Evolutionary conservation across 345 rosid species (phyloP), one percentile per base, ranked within the genome.

Genomic region (Boechera divaricarpa): DNA sequence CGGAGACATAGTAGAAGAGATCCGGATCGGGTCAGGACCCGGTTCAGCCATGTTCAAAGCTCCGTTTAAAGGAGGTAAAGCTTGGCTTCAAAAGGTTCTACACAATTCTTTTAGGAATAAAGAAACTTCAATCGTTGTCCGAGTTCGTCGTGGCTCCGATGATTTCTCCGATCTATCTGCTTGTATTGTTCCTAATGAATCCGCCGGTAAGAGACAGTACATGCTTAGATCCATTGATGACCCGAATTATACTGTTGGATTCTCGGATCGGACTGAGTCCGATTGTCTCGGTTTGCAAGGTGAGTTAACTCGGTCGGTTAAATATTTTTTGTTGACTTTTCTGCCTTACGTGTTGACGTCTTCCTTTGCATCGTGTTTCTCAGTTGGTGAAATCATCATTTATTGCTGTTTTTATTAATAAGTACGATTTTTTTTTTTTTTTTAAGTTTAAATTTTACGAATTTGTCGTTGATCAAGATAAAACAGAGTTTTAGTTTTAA

Each of bases 1-100:
- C 0, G 99, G 98, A n/a, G 99, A 95, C 73, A 88, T 95, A 79
- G 99, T 95, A 0, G 99, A 92, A 69, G 98, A 95, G 76, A 85
- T 95, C 45, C 77, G 82, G 36, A 86, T 94, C 53, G 97, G 98
- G 10, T 76, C 85, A 54, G 92, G 90, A 24, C 80, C 88, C 57
- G 83, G 85, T 24, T 79, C 83, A 7, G 81, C 67, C 36, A 1
- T 68, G 26, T 41, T 86, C 77, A 79, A 72, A 51, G 81, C 98
- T 61, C 99, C 99, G 62, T 95, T 92, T 53, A 92, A 89, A 87
- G 90, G 89, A 81, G 99, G 99, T 3, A 87, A 72, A 79, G 81
- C 75, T 75, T 93, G 97, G 73, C 83, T 95, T 10, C 97, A 92
- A 79, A 90, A 85, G 84, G 81, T 91, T 67, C 88, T 95, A 21